Base-by-base conservation (phyloP, 2,329 filamentous ascomycete genomes). In the Epichloe coenophiala region DNA sequence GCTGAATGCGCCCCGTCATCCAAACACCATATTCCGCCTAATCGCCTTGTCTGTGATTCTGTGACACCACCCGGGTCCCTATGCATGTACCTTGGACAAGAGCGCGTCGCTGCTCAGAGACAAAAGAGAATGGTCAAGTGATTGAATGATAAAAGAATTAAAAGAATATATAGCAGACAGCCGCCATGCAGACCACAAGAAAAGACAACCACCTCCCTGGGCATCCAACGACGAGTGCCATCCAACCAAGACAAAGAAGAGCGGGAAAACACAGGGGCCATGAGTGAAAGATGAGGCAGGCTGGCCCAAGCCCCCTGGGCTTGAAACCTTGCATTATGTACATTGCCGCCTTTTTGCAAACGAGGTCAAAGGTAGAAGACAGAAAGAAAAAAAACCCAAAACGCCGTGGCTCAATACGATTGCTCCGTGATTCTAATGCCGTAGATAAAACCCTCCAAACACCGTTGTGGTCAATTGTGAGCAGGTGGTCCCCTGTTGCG, bases 351-450 rank as follows among this genome's bases (percentile, higher is more conserved):
- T n/a, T 7, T 19, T 17, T 17, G 36, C 27, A 31, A 31, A 31
- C 27, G 27, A 31, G 27, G 27, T 31, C 27, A 4, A 4, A 9
- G 27, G 27, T 31, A 3, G 27, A 31, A 31, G 8, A 31, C 1
- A 3, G 17, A 17, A 2, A 7, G 2, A 2, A 31, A 7, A 9
- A 31, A 9, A 31, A 3, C 2, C 27, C 8, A 41, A 45, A 44
- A 51, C 49, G 45, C 49, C 49, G 38, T 37, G 45, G 35, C 49
- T 45, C 40, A 37, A 19, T 37, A 45, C 49, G 45, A 47, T 48
- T 51, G 45, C 49, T 51, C 49, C 49, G 49, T 47, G 40, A 35
- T 43, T 48, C 45, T 44, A 31, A 35, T 47, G 45, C 45, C 49
- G 40, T 46, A 17, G 4, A 37, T 43, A 17, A 17, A 17, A 12